Evolutionary conservation across 768 basidiomycete genomes (phyloP).

Genomic region (Mycena leptocephala): DNA sequence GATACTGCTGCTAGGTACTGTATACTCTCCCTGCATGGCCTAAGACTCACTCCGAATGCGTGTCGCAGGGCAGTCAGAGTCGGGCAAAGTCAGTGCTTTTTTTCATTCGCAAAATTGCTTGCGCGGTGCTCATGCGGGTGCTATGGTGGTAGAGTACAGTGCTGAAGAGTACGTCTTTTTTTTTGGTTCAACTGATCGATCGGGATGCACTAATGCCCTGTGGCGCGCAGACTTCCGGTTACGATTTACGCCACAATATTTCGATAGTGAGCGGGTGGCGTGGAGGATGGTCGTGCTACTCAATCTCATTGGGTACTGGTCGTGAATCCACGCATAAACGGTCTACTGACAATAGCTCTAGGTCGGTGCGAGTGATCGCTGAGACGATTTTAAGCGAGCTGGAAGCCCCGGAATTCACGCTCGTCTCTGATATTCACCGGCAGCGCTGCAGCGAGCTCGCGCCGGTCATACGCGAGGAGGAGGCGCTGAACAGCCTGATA

Average conservation of each 20-base stretch:
- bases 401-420: constrained; percentile 40
- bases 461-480: constrained; percentile 56
- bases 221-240: constrained; percentile 75
- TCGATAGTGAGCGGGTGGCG: constrained; percentile 68
- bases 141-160: constrained; percentile 71
- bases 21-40: background rate
- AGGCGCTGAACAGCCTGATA: constrained; percentile 53
- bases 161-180: constrained; percentile 58
- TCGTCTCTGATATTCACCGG: constrained; percentile 38
- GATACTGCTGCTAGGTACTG: constrained; percentile 69
- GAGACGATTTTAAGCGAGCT: constrained; percentile 50
- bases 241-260: constrained; percentile 74
- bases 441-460: constrained; percentile 54
- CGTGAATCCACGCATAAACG: background rate
- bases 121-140: background rate
- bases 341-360: constrained; percentile 36
- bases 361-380: constrained; percentile 73
- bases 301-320: constrained; percentile 73
- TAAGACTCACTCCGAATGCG: background rate
- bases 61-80: constrained; percentile 70
- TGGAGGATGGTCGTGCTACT: constrained; percentile 81
- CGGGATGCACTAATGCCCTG: background rate
- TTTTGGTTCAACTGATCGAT: background rate
- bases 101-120: background rate
- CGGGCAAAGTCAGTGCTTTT: constrained; percentile 61